phyloP scores from a whole-genome alignment of 1,284 basidiomycete species.

The Ganoderma boninense region DNA sequence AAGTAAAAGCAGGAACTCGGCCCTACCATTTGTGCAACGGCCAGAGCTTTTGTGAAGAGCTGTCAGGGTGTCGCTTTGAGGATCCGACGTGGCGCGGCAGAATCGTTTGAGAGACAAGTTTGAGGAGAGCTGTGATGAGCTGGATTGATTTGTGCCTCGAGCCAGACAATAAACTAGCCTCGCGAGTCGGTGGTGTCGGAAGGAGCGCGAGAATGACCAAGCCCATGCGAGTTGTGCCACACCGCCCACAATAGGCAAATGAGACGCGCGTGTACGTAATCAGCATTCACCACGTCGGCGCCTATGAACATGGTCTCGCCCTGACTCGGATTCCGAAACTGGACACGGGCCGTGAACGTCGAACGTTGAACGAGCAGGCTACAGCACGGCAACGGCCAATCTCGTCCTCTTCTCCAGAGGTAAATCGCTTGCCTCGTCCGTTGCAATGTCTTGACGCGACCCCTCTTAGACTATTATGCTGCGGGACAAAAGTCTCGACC shows the following conservation, averaged over 20 bases:
- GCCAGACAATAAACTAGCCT: not conserved
- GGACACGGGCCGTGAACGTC: too few relatives aligned
- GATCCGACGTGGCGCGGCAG: not conserved
- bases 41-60: not conserved
- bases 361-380: too few relatives aligned
- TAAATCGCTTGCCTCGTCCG: not conserved
- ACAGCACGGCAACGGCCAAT: too few relatives aligned
- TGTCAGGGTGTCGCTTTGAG: too few relatives aligned
- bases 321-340: not conserved
- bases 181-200: not conserved
- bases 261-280: not conserved
- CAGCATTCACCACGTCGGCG: not conserved
- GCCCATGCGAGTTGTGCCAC: not conserved
- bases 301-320: not conserved
- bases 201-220: too few relatives aligned
- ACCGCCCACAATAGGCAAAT: conserved; percentile 1
- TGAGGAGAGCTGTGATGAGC: not conserved
- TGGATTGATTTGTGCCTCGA: not conserved
- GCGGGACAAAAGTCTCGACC: not conserved
- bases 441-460: not conserved
- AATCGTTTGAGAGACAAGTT: not conserved
- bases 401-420: not conserved
- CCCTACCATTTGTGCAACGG: not conserved
- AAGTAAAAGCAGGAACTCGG: too few relatives aligned
- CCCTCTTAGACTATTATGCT: not conserved